Percentiles rank a stretch among this genome's conserved stretches.
phyloP scores from a whole-genome alignment of 352 stramenopile species.

The Globisporangium iwayamae region DNA sequence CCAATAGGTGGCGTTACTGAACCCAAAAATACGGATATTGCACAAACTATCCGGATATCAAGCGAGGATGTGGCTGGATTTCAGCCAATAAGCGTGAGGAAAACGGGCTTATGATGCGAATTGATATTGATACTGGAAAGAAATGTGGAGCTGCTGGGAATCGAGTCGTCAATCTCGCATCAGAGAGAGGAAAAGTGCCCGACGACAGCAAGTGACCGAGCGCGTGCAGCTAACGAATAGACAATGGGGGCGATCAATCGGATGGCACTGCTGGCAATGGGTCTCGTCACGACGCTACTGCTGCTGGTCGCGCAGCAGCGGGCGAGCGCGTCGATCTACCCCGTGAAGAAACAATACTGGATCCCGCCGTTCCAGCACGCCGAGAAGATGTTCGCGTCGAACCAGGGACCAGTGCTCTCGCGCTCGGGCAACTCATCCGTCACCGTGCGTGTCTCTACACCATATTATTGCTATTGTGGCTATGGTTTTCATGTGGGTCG shows the following conservation, averaged over 20 bases:
- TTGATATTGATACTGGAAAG: slow-evolving; percentile 10
- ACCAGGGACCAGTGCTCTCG: slow-evolving; percentile 66
- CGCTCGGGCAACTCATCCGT: slow-evolving; percentile 60
- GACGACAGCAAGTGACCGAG: not conserved
- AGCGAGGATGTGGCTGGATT: slow-evolving; percentile 1
- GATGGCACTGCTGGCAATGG: not conserved
- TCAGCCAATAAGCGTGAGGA: slow-evolving; percentile 5
- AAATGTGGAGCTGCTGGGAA: slow-evolving; percentile 2
- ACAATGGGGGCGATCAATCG: slow-evolving; percentile 3
- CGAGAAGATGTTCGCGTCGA: slow-evolving; percentile 82
- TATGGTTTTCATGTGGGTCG: not conserved
- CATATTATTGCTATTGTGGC: slow-evolving; percentile 1
- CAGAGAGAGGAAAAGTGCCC: not conserved
- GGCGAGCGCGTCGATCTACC: slow-evolving; percentile 59
- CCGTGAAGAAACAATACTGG: slow-evolving; percentile 65
- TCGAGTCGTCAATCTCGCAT: not conserved
- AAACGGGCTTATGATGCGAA: not conserved
- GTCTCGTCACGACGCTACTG: not conserved
- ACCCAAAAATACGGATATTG: not conserved
- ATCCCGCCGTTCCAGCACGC: slow-evolving; percentile 78
- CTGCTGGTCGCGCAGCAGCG: not conserved
- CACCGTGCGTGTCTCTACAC: slow-evolving; percentile 27
- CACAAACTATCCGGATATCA: not conserved
- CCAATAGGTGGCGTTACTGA: not conserved
- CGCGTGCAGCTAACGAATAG: not conserved